Percentiles rank a stretch among this genome's conserved stretches.
These are phyloP conservation scores for Botrytis pseudocinerea DNA, from an alignment of 2,329 filamentous ascomycete genomes.

Conservation along the genomic window DNA sequence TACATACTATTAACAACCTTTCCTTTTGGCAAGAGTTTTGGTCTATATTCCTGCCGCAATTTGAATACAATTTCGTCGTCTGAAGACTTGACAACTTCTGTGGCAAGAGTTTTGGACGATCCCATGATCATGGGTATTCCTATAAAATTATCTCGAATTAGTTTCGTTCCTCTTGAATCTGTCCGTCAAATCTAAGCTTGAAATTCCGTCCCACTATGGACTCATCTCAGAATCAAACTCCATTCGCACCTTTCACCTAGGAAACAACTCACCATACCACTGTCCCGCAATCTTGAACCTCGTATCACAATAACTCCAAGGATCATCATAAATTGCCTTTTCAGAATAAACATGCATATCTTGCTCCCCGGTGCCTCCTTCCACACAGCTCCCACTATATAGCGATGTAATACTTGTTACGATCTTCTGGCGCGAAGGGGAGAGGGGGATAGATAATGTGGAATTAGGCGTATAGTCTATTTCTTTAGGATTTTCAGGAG, in stretches of 20 bases:
- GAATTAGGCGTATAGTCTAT: slow-evolving; percentile 48
- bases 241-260: not conserved
- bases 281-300: slow-evolving; percentile 53
- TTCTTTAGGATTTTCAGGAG: slow-evolving; percentile 23
- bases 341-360: slow-evolving; percentile 52
- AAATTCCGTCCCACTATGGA: not conserved
- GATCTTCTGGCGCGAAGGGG: slow-evolving; percentile 44
- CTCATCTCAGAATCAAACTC: not conserved
- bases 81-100: slow-evolving; percentile 45
- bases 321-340: slow-evolving; percentile 50
- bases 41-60: slow-evolving; percentile 50
- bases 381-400: slow-evolving; percentile 49
- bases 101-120: slow-evolving; percentile 44
- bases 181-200: not conserved
- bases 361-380: slow-evolving; percentile 38
- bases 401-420: slow-evolving; percentile 47
- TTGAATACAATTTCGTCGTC: slow-evolving; percentile 49
- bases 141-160: not conserved
- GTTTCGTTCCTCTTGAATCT: not conserved
- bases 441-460: slow-evolving; percentile 39
- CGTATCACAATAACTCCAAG: slow-evolving; percentile 51
- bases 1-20: slow-evolving; percentile 13
- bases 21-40: slow-evolving; percentile 40
- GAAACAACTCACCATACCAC: slow-evolving; percentile 43
- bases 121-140: slow-evolving; percentile 47